Percentiles rank a stretch among this genome's conserved stretches.
These are phyloP conservation scores for Dendrobium huoshanense DNA, from an alignment of 106 monocot species.

Conservation along the genomic window DNA sequence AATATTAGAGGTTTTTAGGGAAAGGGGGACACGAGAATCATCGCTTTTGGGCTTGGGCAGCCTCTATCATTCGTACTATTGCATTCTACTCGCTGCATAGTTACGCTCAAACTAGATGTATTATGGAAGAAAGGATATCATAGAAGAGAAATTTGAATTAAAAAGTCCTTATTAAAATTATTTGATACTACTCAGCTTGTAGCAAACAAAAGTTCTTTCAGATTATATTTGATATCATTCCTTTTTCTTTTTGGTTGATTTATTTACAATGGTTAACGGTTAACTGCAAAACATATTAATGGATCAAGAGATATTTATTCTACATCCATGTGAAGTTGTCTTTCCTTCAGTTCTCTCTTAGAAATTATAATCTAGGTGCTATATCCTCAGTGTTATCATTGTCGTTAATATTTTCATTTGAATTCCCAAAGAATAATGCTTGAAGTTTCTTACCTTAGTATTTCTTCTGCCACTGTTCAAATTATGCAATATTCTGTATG, in stretches of 20 bases:
- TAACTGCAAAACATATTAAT: background rate
- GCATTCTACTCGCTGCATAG: background rate
- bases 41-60: background rate
- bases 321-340: background rate
- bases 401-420: background rate
- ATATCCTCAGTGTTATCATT: background rate
- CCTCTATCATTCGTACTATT: background rate
- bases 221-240: background rate
- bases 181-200: background rate
- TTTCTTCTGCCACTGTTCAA: conserved; percentile 1
- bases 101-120: background rate
- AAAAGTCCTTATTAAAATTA: background rate
- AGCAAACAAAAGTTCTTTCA: background rate
- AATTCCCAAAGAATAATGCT: background rate
- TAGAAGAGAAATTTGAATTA: background rate
- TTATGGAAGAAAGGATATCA: background rate
- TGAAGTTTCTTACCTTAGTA: background rate
- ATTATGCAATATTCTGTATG: background rate
- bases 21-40: background rate
- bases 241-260: background rate
- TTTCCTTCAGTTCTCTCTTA: background rate
- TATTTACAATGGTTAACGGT: background rate
- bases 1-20: background rate
- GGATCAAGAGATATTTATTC: background rate
- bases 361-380: background rate